Evolutionary conservation across 2,329 filamentous ascomycete species (phyloP).

Genomic region (Diplocarpon rosae): DNA sequence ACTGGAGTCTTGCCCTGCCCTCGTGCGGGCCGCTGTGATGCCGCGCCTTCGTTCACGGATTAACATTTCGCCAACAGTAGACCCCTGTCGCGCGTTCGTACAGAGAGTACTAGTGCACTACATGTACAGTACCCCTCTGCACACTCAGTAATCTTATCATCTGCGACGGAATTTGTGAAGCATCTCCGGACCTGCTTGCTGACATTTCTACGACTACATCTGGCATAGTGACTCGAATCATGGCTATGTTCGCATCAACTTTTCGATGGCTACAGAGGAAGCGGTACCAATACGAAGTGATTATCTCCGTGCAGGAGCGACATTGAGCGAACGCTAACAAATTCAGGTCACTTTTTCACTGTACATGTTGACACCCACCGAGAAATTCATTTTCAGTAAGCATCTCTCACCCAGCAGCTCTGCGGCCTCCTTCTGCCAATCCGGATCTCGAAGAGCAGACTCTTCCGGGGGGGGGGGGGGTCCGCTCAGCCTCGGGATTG

Average conservation of each 20-base stretch:
- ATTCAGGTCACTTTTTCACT: conserved; percentile 89
- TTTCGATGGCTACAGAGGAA: conserved; percentile 87
- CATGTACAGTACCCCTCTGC: background rate
- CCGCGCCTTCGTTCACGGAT: background rate
- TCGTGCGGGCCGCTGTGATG: background rate
- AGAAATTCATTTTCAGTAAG: conserved; percentile 97
- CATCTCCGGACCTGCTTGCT: background rate
- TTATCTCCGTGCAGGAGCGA: background rate
- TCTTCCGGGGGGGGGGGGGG: background rate
- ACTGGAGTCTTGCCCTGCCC: background rate
- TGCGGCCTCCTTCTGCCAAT: too few species aligned
- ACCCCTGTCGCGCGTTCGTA: background rate
- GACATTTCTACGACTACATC: too few species aligned
- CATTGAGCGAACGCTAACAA: conserved; percentile 34
- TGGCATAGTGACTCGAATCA: conserved; percentile 1
- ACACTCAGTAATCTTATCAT: background rate
- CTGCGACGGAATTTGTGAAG: background rate
- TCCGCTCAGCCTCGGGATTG: background rate
- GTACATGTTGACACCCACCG: conserved; percentile 93
- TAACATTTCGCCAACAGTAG: background rate
- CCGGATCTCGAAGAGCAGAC: background rate
- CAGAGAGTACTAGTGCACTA: too few species aligned
- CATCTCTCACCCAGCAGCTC: too few species aligned
- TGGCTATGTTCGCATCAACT: conserved; percentile 31
- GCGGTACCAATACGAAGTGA: conserved; percentile 83